Evolutionary conservation across 441 rosid species (phyloP), one percentile per base, ranked within the genome.

Genomic region (Populus tomentosa): DNA sequence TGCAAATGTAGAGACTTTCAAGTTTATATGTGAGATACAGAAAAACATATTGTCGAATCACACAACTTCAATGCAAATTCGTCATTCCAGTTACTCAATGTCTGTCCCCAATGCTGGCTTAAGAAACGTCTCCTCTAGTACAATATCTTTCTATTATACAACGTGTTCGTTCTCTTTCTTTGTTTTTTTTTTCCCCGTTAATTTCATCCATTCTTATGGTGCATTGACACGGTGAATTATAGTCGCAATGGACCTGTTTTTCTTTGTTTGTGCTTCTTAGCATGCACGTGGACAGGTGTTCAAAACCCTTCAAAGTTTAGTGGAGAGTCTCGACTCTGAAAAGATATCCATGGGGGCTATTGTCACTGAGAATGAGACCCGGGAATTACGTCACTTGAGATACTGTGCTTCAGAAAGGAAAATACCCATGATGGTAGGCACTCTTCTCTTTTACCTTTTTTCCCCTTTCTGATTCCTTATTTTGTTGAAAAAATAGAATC

Each of bases 271-370:
- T 74, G 68, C 61, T 67, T 73, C 68, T 38, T 76, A 90, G 94
- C 92, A 89, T 81, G 96, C 90, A 73, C 91, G 89, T 40, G 94
- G 96, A 62, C 77, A 71, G 68, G 90, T 88, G 67, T 89, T 87
- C 84, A 85, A 73, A 82, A 88, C 90, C 70, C 89, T 87, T 14
- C 87, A 84, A 23, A 72, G 53, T 76, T 84, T 91, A 73, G 72
- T 84, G 23, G 83, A 69, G 74, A 78, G 87, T 81, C 87, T 87
- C 30, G 86, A 88, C 23, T 21, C 76, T 21, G 81, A 80, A 72
- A 89, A 83, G 80, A 71, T 88, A 77, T 83, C 84, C 9, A 10
- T 77, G 33, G 90, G 88, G 72, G 81, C 78, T 73, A 85, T 91
- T 42, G 83, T 88, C 71, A 79, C 85, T 13, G 92, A 91, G 82